A percentile compares a stretch with the other conserved stretches of the same genome.
Conservation (phyloP, 345 rosid species). For the Reutealis trisperma region DNA sequence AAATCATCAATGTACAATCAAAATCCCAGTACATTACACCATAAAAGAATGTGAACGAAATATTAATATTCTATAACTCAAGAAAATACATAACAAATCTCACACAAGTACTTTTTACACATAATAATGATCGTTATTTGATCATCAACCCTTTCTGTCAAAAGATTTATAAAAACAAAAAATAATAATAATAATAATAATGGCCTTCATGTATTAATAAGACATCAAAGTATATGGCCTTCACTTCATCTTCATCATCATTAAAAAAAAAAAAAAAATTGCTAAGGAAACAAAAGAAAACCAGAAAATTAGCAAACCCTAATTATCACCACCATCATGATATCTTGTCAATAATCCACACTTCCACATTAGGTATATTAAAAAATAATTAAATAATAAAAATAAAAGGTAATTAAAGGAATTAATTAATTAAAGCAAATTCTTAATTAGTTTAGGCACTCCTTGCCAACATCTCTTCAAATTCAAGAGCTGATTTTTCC, state of each 20-base stretch:
- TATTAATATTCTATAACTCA: background rate
- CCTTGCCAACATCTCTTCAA: constrained; percentile 71
- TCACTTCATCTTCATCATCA: no score
- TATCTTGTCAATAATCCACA: background rate
- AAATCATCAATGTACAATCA: background rate
- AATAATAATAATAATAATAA: background rate
- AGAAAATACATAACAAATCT: background rate
- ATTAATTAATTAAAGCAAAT: background rate
- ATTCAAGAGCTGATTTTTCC: constrained; percentile 59
- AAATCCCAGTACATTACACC: background rate
- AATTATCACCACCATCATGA: background rate
- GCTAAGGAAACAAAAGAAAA: background rate
- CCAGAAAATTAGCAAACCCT: background rate
- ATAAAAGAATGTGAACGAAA: background rate
- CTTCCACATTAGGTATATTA: background rate
- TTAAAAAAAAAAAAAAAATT: background rate
- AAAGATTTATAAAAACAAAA: background rate
- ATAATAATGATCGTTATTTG: background rate
- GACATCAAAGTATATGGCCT: no score
- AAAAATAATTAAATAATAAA: background rate
- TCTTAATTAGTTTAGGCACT: constrained; percentile 29
- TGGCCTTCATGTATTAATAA: no score
- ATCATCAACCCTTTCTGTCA: background rate
- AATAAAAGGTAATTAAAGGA: background rate
- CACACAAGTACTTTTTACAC: background rate